Evolutionary conservation across 2,329 filamentous ascomycete species (phyloP).

Genomic region (Aspergillus ochraceus): DNA sequence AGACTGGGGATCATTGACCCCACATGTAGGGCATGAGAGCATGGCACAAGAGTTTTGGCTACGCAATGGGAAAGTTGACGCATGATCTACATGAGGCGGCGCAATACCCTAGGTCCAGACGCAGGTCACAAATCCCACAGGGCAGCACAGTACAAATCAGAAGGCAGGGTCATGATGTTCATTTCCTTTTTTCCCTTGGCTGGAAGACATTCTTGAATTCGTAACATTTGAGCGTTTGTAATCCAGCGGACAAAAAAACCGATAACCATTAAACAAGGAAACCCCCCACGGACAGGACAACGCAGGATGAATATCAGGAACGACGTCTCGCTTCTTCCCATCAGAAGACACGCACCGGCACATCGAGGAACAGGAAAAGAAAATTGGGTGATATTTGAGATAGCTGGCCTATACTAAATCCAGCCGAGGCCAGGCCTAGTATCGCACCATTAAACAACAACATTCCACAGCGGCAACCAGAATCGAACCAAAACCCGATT

Average conservation of each 20-base stretch:
- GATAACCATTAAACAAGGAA: slow-evolving; percentile 1
- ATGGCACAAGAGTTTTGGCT: not conserved
- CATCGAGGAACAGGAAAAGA: slow-evolving; percentile 6
- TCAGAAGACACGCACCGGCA: not conserved
- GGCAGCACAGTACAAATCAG: not conserved
- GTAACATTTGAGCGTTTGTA: slow-evolving; percentile 1
- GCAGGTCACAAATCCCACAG: not conserved
- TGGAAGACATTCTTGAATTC: not conserved
- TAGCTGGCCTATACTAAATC: slow-evolving; percentile 32
- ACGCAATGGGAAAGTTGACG: not conserved
- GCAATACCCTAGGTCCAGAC: not conserved
- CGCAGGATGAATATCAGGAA: not conserved
- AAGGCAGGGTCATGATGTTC: not conserved
- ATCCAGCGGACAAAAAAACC: not conserved
- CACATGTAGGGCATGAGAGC: not conserved
- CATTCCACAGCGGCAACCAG: slow-evolving; percentile 26
- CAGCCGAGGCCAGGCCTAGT: slow-evolving; percentile 28
- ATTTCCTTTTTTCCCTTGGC: not conserved
- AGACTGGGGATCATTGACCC: not conserved
- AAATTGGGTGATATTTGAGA: slow-evolving; percentile 32
- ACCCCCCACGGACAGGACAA: not conserved
- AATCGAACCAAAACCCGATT: slow-evolving; percentile 14
- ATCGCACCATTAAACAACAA: slow-evolving; percentile 21
- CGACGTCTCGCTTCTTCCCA: not conserved
- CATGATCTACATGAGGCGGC: not conserved